phyloP scores from a whole-genome alignment of 2,329 filamentous ascomycete genomes.

The Trichoderma lentiforme region DNA sequence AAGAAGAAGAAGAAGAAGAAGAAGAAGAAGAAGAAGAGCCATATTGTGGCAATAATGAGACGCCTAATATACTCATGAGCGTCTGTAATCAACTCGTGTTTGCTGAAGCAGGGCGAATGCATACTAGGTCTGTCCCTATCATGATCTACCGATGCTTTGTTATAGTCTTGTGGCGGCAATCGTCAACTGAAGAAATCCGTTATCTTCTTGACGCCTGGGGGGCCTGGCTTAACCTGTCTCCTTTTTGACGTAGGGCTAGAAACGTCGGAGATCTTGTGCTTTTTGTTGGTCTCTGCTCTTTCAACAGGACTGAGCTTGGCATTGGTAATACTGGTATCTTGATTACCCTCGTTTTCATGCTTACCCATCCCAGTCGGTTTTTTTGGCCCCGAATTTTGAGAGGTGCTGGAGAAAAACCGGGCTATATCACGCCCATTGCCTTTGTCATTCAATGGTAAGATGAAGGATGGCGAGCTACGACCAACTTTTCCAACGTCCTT shows the following conservation, averaged over 20 bases:
- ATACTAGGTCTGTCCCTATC: background rate
- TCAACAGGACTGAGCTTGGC: background rate
- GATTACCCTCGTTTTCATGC: background rate
- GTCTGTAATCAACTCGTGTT: background rate
- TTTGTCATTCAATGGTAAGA: conserved; percentile 76
- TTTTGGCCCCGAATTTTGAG: background rate
- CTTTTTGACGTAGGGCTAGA: background rate
- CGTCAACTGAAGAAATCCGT: background rate
- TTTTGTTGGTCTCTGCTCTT: background rate
- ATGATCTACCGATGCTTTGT: background rate
- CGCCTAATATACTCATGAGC: background rate
- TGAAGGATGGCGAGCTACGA: conserved; percentile 80
- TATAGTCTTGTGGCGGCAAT: background rate
- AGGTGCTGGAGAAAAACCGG: conserved; percentile 75
- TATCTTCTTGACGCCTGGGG: background rate
- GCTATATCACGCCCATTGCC: conserved; percentile 92
- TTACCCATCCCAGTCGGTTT: background rate
- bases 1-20: background rate
- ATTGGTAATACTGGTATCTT: background rate
- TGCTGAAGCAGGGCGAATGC: background rate
- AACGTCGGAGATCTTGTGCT: conserved; percentile 8
- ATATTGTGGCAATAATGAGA: background rate
- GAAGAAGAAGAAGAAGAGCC: background rate
- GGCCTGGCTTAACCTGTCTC: background rate
- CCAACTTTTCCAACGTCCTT: conserved; percentile 93